Base-by-base conservation (phyloP, 2,329 filamentous ascomycete species). In the Penicillium sp. region DNA sequence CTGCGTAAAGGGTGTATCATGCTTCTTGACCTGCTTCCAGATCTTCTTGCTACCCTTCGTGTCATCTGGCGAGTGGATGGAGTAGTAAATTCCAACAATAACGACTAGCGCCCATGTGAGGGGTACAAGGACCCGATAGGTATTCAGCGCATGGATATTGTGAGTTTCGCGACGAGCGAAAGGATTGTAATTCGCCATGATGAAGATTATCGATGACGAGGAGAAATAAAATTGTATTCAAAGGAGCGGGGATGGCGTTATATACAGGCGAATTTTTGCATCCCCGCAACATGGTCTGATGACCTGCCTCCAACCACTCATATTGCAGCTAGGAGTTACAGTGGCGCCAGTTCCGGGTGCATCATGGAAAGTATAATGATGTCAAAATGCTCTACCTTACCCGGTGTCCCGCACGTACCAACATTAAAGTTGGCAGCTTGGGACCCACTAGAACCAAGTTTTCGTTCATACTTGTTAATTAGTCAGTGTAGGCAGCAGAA, bases 51-150 rank as follows among this genome's bases (percentile, higher is more conserved):
- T 81, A 61, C 82, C 77, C 63, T 79, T 73, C 64, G 85, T 86
- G 75, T 91, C 87, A 52, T 83, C 77, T 1, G 90, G 90, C 14
- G 78, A 75, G 64, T 87, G 76, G 73, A 88, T 76, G 49, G 85
- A 85, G 75, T 95, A 96, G 80, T 91, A 92, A 72, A 95, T 78
- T 57, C 88, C 86, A 50, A 87, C 82, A 66, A 91, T 74, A 54
- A 95, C 78, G 39, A 91, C 84, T 45, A 96, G 77, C 27, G 91
- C 75, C 88, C 91, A 96, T 35, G 87, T 88, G 50, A 92, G 60
- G 44, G 88, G 82, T 4, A 90, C 91, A 60, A 92, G 77, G 71
- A 92, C 77, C 75, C 91, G 92, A 83, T 95, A 95, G 35, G 85
- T 80, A 63, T 85, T 79, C 66, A 96, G 79, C 50, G 86, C 81